Evolutionary conservation across 306 rosid species (phyloP).

Genomic region (Geum urbanum): DNA sequence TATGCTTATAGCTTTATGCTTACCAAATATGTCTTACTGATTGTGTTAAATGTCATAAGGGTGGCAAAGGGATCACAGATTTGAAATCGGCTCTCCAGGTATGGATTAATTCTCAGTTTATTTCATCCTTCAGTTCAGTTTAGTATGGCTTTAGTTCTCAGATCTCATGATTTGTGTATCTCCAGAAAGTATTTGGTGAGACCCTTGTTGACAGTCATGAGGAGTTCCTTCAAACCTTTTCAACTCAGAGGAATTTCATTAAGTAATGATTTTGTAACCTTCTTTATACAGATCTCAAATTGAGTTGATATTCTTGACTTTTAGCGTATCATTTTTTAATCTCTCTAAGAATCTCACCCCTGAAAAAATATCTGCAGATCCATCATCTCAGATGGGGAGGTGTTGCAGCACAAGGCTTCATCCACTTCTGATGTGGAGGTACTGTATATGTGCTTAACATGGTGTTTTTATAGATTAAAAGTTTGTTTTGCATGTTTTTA

Average conservation of each 20-base stretch:
- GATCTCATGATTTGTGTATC: slow-evolving; percentile 20
- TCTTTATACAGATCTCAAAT: not conserved
- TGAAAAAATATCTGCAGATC: slow-evolving; percentile 43
- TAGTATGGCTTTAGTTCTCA: slow-evolving; percentile 8
- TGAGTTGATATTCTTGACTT: not conserved
- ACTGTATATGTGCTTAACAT: slow-evolving; percentile 11
- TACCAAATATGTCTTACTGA: slow-evolving; percentile 8
- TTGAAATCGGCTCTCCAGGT: slow-evolving; percentile 81
- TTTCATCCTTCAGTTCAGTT: not conserved
- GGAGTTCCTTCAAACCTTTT: slow-evolving; percentile 66
- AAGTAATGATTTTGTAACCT: slow-evolving; percentile 37
- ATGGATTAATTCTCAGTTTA: slow-evolving; percentile 6
- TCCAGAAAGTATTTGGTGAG: slow-evolving; percentile 78
- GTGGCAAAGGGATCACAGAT: slow-evolving; percentile 87
- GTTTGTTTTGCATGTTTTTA: slow-evolving; percentile 1
- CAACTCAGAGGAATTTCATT: slow-evolving; percentile 43
- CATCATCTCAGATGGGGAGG: slow-evolving; percentile 49
- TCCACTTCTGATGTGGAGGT: slow-evolving; percentile 64
- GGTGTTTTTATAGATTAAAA: not conserved
- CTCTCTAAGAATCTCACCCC: not conserved
- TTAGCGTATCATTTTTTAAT: not conserved
- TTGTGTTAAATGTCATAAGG: slow-evolving; percentile 42
- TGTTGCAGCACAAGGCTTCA: slow-evolving; percentile 43
- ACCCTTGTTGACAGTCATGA: slow-evolving; percentile 78
- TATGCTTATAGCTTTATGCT: slow-evolving; percentile 8